Percentiles rank a stretch among this genome's conserved stretches.
Conservation (phyloP, 2,329 filamentous ascomycete species). For the Phaeosphaeria sp. region DNA sequence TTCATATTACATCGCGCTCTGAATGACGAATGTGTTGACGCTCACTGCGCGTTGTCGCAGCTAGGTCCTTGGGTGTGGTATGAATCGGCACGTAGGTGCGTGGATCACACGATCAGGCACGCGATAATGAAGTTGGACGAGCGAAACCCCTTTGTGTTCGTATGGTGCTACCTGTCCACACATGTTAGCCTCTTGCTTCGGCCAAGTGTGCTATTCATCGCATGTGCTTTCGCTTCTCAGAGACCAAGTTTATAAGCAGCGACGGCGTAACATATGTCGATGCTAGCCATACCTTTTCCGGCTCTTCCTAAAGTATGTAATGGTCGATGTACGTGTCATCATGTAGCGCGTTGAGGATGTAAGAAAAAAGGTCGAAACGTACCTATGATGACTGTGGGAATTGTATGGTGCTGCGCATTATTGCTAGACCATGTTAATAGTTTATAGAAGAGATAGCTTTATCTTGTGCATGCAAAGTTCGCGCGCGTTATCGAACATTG, state of each 20-base stretch:
- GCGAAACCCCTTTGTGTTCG: not conserved
- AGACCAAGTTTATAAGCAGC: conserved; percentile 58
- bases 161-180: not conserved
- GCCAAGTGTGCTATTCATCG: conserved; percentile 4
- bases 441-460: not conserved
- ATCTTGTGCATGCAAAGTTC: not conserved
- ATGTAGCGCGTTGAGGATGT: conserved; percentile 25
- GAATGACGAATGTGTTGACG: not conserved
- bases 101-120: not conserved
- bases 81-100: not conserved
- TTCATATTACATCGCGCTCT: not conserved
- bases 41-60: not conserved
- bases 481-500: not conserved
- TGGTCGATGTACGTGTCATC: conserved; percentile 47
- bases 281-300: conserved; percentile 60
- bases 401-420: not conserved
- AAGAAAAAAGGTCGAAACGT: conserved; percentile 11
- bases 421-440: not conserved
- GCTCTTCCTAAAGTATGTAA: conserved; percentile 57
- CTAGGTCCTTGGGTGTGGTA: not conserved
- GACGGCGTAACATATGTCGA: conserved; percentile 58
- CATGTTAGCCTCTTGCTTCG: conserved; percentile 13
- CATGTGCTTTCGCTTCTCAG: conserved; percentile 41
- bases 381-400: conserved; percentile 1
- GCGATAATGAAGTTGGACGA: not conserved